Base-by-base conservation (phyloP, 805 yeast species). In the Nakazawaea molendinolei region DNA sequence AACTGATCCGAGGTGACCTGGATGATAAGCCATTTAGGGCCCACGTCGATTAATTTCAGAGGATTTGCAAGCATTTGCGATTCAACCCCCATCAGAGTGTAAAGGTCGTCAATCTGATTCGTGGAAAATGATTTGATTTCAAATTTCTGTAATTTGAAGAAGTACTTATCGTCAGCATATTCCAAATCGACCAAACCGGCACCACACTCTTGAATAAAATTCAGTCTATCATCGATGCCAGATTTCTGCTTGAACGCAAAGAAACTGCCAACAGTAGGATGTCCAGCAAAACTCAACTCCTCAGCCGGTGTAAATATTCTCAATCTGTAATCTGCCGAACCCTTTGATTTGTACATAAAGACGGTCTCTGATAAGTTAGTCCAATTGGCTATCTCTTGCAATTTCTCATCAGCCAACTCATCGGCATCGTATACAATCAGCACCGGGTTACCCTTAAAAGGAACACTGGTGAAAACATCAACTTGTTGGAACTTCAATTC, bases 201-300 rank as follows among this genome's bases (percentile, higher is more conserved):
- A 3, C 44, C 51, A 46, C 77, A 71, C 41, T 71, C 67, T 48
- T 71, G 76, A 17, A 52, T 37, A 5, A 67, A 28, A 21, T 40
- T 49, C 2, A 58, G 56, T 9, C 48, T 44, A 19, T 39, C 42
- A 6, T 55, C 52, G 2, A 45, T 50, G 4, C 61, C 53, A 14
- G 60, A 58, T 2, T 57, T 54, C 41, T 71, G 69, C 15, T 68
- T 34, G n/a, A 59, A 55, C 1, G 76, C 75, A 46, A 52, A 57
- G 31, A 69, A 63, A 1, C 75, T 55, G 4, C 81, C 82, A 22
- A 75, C 44, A 0, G 79, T 75, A 3, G 82, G 83, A 44, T 76
- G 82, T 5, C 83, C 82, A 1, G 83, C 81, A 56, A 75, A 76
- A 6, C 78, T 77, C 17, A 76, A 47, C 44, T 76, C 81, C 3